These are phyloP conservation scores for Rhodofomes roseus DNA, from an alignment of 1,284 basidiomycete species.

Conservation along the genomic window DNA sequence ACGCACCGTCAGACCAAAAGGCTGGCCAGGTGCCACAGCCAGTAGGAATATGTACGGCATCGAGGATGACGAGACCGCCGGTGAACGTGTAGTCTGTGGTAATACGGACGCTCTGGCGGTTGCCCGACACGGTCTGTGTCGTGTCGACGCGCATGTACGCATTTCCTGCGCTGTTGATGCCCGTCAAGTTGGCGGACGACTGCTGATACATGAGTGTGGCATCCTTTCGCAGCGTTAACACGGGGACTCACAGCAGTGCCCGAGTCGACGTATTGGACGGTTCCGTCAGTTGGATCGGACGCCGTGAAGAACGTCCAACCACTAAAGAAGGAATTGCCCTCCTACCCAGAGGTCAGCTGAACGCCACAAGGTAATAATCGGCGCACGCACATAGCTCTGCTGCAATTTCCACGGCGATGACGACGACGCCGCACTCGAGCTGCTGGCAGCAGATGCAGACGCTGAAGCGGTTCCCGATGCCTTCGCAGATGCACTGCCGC, in stretches of 20 bases:
- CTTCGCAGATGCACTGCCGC: conserved; percentile 9
- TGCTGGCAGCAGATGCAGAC: conserved; percentile 15
- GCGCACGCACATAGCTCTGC: conserved; percentile 24
- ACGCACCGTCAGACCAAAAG: conserved; percentile 47
- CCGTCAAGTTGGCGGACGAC: conserved; percentile 47
- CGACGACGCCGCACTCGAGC: conserved; percentile 12
- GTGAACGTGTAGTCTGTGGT: conserved; percentile 62
- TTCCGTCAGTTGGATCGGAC: conserved; percentile 81
- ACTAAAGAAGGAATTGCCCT: conserved; percentile 72
- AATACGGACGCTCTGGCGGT: conserved; percentile 76
- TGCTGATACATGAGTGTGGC: conserved; percentile 19
- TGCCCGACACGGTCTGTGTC: conserved; percentile 60
- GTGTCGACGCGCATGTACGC: conserved; percentile 85
- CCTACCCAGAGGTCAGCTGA: conserved; percentile 29
- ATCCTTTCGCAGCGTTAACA: conserved; percentile 3
- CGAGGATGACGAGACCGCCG: conserved; percentile 74
- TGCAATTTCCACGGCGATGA: conserved; percentile 28
- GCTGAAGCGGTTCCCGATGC: conserved; percentile 14
- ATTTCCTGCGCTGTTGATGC: conserved; percentile 65
- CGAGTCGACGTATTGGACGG: conserved; percentile 56
- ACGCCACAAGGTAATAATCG: not conserved
- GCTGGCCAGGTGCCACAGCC: conserved; percentile 86
- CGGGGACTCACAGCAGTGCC: conserved; percentile 47
- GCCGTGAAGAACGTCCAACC: conserved; percentile 75
- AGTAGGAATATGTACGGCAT: conserved; percentile 84